Evolutionary conservation across 768 basidiomycete species (phyloP).

Genomic region (Hirschioporus abietinus): DNA sequence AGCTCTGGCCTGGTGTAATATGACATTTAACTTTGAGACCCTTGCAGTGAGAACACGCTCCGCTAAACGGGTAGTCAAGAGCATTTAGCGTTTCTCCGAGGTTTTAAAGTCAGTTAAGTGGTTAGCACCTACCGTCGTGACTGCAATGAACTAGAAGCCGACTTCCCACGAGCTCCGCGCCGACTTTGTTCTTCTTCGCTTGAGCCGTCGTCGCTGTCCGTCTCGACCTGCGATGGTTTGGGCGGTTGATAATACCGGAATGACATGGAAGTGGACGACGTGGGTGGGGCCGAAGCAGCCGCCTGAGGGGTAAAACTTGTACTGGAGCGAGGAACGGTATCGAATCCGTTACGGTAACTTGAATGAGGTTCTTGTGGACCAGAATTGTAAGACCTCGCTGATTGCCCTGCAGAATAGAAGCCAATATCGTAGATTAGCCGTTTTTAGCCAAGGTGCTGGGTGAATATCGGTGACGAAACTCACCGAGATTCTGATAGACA

Average conservation of each 20-base stretch:
- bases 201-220: neutral
- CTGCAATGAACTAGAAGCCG: neutral
- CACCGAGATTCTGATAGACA: neutral
- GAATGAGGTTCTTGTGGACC: neutral
- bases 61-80: neutral
- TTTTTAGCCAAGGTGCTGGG: neutral
- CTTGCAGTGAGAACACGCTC: slow-evolving; percentile 6
- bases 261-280: neutral
- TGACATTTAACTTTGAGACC: slow-evolving; percentile 39
- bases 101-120: neutral
- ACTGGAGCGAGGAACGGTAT: neutral
- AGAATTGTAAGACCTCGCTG: neutral
- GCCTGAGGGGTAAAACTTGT: neutral
- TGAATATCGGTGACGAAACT: neutral
- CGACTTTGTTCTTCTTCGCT: neutral
- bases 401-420: neutral
- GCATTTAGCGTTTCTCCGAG: neutral
- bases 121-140: neutral
- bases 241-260: neutral
- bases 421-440: neutral
- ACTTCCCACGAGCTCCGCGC: neutral
- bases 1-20: slow-evolving; percentile 37
- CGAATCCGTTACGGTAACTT: neutral
- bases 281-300: neutral
- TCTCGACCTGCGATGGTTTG: neutral